Percentiles rank a stretch among this genome's conserved stretches.
These are phyloP conservation scores for Xylariaceae sp. DNA, from an alignment of 2,329 filamentous ascomycete genomes.

Conservation along the genomic window DNA sequence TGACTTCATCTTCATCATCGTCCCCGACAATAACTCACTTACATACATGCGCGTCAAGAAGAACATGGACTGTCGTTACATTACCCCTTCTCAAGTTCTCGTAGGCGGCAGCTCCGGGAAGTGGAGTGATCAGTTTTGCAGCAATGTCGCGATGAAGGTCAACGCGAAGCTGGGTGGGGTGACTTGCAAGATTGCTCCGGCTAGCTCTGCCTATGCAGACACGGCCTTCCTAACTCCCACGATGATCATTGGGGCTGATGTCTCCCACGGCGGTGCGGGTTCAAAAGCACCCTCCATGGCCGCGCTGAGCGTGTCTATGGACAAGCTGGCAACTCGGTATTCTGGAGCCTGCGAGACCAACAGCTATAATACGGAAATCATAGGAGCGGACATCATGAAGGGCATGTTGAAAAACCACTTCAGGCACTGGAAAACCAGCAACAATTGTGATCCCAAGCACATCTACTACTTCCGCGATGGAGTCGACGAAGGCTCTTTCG, in stretches of 20 bases:
- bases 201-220: constrained; percentile 31
- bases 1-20: constrained; percentile 75
- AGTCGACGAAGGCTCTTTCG: constrained; percentile 82
- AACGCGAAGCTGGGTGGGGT: constrained; percentile 91
- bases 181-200: constrained; percentile 50
- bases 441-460: constrained; percentile 59
- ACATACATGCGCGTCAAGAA: constrained; percentile 87
- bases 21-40: constrained; percentile 66
- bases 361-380: constrained; percentile 74
- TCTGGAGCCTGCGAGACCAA: constrained; percentile 79
- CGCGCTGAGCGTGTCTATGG: constrained; percentile 79
- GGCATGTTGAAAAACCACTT: constrained; percentile 51
- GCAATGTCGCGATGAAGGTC: constrained; percentile 94
- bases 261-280: constrained; percentile 77
- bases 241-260: constrained; percentile 86
- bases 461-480: constrained; percentile 93
- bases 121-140: constrained; percentile 77
- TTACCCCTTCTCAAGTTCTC: constrained; percentile 81
- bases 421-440: constrained; percentile 56
- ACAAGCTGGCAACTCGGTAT: constrained; percentile 69
- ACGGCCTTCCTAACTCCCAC: constrained; percentile 52
- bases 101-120: constrained; percentile 65
- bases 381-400: constrained; percentile 59
- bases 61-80: constrained; percentile 78
- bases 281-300: constrained; percentile 69